These are phyloP conservation scores for Iberis pinnata DNA, from an alignment of 345 rosid genomes.

Conservation along the genomic window DNA sequence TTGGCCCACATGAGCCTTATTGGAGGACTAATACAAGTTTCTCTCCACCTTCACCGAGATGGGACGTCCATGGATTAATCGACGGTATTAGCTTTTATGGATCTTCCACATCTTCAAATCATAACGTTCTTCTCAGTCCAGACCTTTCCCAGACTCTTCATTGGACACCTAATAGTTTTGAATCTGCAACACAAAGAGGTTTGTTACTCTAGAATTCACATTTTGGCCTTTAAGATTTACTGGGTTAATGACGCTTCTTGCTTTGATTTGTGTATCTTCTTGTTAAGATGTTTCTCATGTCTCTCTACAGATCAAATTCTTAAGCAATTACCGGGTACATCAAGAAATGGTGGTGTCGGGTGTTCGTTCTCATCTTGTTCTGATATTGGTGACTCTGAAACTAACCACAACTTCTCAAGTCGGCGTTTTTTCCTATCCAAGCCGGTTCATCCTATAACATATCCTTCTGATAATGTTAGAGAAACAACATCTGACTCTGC, in stretches of 20 bases:
- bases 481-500: slow-evolving; percentile 47
- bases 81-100: slow-evolving; percentile 42
- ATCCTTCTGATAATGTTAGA: slow-evolving; percentile 53
- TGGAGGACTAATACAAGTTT: slow-evolving; percentile 82
- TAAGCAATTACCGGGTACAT: slow-evolving; percentile 32
- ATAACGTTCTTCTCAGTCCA: slow-evolving; percentile 46
- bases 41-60: slow-evolving; percentile 56
- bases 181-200: slow-evolving; percentile 43
- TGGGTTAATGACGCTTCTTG: too few species aligned
- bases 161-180: slow-evolving; percentile 61
- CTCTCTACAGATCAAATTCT: slow-evolving; percentile 32
- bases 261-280: not conserved
- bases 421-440: slow-evolving; percentile 56
- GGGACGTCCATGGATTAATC: slow-evolving; percentile 57
- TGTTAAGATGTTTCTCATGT: slow-evolving; percentile 10
- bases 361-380: slow-evolving; percentile 37
- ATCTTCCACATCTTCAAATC: slow-evolving; percentile 55
- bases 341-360: slow-evolving; percentile 36
- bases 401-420: slow-evolving; percentile 43
- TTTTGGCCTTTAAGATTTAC: not conserved
- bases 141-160: slow-evolving; percentile 47
- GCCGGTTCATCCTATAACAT: slow-evolving; percentile 59
- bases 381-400: slow-evolving; percentile 45
- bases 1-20: slow-evolving; percentile 49
- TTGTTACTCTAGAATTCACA: not conserved